Conservation (phyloP, 495 filamentous ascomycete species). For the Aspergillus sclerotioniger region DNA sequence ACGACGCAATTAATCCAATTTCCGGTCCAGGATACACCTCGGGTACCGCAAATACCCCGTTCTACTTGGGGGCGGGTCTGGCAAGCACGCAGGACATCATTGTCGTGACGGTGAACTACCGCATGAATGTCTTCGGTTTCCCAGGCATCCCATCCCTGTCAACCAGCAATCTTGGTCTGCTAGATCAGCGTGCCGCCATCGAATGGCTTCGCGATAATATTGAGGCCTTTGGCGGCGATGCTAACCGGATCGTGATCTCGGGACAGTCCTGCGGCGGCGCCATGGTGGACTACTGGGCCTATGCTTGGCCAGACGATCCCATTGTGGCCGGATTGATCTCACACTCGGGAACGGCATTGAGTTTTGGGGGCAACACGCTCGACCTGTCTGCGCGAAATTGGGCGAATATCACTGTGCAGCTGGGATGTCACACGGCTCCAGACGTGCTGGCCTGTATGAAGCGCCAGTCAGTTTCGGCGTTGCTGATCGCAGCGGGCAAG, state of each 20-base stretch:
- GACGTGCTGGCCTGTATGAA: conserved; percentile 20
- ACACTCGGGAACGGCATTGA: conserved; percentile 52
- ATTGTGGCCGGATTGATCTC: conserved; percentile 48
- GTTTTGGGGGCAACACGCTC: conserved; percentile 36
- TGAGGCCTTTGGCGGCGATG: no score
- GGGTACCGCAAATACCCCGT: conserved; percentile 32
- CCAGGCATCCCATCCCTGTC: conserved; percentile 36
- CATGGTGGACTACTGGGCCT: no score
- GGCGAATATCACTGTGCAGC: conserved; percentile 36
- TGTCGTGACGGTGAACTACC: conserved; percentile 48
- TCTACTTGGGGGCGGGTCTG: conserved; percentile 41
- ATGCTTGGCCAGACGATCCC: conserved; percentile 23
- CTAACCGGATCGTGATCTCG: no score
- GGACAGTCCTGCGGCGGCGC: no score
- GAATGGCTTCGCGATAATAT: no score
- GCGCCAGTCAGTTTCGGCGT: not conserved
- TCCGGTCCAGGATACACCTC: conserved; percentile 26
- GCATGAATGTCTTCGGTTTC: conserved; percentile 52
- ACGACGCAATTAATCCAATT: not conserved
- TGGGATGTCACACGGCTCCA: conserved; percentile 41
- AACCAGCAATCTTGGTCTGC: conserved; percentile 37
- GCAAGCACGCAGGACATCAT: conserved; percentile 40
- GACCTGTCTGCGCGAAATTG: conserved; percentile 27
- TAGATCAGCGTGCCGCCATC: conserved; percentile 45
- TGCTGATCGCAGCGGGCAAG: no score